phyloP scores from a whole-genome alignment of 306 rosid genomes.

The Cucumis melo region DNA sequence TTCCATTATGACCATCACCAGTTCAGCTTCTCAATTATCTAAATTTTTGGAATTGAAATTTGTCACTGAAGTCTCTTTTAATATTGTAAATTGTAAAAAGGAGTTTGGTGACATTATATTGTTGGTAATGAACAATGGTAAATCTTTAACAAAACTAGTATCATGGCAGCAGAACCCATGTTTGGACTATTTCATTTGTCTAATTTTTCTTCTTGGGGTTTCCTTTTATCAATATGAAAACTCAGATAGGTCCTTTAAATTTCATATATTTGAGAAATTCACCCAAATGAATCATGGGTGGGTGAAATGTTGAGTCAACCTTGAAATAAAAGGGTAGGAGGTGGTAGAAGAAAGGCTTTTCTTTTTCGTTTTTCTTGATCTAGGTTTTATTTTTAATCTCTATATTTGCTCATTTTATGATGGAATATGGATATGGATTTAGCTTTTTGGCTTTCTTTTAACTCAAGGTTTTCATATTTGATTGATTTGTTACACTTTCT shows the following conservation, averaged over 20 bases:
- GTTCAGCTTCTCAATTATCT: neutral
- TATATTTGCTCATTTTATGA: too few relatives aligned
- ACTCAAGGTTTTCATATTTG: too few relatives aligned
- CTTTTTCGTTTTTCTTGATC: too few relatives aligned
- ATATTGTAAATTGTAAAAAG: neutral
- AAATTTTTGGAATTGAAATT: neutral
- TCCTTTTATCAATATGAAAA: neutral
- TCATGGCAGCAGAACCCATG: neutral
- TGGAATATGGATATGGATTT: too few relatives aligned
- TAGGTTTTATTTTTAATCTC: too few relatives aligned
- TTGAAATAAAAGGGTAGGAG: neutral
- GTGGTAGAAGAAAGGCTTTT: conserved; percentile 1
- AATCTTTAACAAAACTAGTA: neutral
- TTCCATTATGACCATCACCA: neutral
- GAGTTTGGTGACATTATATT: neutral
- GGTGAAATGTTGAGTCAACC: neutral
- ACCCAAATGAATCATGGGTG: neutral
- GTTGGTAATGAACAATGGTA: neutral
- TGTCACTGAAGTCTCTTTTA: neutral
- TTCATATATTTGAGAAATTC: neutral
- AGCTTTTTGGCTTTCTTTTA: too few relatives aligned
- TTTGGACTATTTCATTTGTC: neutral
- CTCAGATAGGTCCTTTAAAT: neutral
- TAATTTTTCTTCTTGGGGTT: neutral
- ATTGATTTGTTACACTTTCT: too few relatives aligned